Base-by-base conservation (phyloP, 257 asterid species). In the Lavandula angustifolia region DNA sequence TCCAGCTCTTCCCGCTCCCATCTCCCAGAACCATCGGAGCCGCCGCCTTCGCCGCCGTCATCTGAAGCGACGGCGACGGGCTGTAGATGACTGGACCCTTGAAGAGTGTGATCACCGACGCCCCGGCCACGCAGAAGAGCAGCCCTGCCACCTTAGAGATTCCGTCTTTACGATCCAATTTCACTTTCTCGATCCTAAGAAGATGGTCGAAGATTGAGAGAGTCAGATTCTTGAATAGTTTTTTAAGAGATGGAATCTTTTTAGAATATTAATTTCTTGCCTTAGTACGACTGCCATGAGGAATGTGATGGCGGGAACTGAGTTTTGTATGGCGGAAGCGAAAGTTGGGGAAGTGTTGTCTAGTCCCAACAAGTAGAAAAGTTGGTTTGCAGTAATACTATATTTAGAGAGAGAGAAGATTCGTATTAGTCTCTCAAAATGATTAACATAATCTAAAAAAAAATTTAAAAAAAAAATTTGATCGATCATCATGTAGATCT, bases 261-360 rank as follows among this genome's bases (percentile, higher is more conserved):
- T 22, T 22, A 22, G 27, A 22, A 22, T 22, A 22, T 22, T 22
- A 1, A 3, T 16, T 37, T 37, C 16, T 68, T 87, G 81, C 99
- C 96, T 84, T 76, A 92, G 96, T 1, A 86, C 0, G 44, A 38
- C 87, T 3, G 99, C 99, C 96, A 92, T 85, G 71, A 92, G 86
- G 78, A 92, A 92, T 10, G 99, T 92, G 59, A 92, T 85, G 73
- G 99, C 99, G 4, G 99, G 99, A 66, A 92, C 99, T 10, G 97
- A 92, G 43, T 92, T 92, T 56, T 92, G 99, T 18, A 92, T 89
- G 6, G 99, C 97, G 2, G 99, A 92, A 31, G 99, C 99, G 71
- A 92, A 92, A 3, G 99, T 92, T 1, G 99, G 99, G 0, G 99
- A 89, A 22, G 99, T 92, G 75, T 89, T 74, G 73, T 92, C 99